Conservation (phyloP, 2,329 filamentous ascomycete genomes). For the Gaeumannomyces tritici region DNA sequence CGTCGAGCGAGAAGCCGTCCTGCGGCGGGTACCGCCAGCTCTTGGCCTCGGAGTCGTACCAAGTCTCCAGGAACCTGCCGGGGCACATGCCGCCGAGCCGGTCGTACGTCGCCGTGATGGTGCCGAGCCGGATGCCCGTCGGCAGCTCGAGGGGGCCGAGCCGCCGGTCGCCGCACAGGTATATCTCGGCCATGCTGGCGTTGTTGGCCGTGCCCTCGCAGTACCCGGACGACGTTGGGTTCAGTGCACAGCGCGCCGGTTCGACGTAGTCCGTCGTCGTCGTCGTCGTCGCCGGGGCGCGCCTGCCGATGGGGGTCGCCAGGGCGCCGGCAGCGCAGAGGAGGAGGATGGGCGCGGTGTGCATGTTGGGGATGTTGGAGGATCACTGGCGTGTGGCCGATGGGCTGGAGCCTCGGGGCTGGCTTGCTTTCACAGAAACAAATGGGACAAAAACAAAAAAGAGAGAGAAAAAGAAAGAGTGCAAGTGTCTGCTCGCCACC, state of each 20-base stretch:
- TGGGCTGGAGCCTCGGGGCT: no score
- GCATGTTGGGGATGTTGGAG: background rate
- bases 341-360: background rate
- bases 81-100: conserved; percentile 29
- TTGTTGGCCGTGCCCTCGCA: conserved; percentile 21
- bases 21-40: conserved; percentile 27
- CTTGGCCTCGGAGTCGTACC: conserved; percentile 14
- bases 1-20: conserved; percentile 30
- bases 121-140: conserved; percentile 19
- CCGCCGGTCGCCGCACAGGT: conserved; percentile 26
- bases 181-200: conserved; percentile 11
- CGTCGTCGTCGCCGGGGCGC: no score
- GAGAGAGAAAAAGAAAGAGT: no score
- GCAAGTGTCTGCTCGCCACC: no score
- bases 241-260: background rate
- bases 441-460: no score
- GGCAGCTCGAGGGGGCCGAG: conserved; percentile 25
- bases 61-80: conserved; percentile 26
- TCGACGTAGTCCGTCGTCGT: no score
- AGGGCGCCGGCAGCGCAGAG: background rate
- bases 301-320: background rate
- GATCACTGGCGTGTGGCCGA: background rate
- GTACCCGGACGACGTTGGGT: conserved; percentile 7
- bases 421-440: background rate
- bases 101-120: conserved; percentile 18